Percentiles rank a stretch among this genome's conserved stretches.
phyloP scores from a whole-genome alignment of 192 early-diverging fungal genomes.

The Mortierella alpina region DNA sequence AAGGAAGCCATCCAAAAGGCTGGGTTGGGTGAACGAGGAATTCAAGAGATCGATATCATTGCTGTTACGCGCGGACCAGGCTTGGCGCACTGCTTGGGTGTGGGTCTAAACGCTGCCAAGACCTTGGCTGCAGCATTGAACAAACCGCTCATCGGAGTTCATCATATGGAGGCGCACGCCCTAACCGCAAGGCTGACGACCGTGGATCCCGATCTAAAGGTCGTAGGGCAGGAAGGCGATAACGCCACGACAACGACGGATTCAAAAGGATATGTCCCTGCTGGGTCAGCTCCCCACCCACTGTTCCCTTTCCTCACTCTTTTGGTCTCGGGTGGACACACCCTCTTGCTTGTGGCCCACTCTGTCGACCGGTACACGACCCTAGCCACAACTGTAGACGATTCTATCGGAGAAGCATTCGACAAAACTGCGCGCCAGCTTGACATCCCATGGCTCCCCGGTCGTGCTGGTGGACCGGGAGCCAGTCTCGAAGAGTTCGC shows the following conservation, averaged over 20 bases:
- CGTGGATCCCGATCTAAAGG: conserved; percentile 7
- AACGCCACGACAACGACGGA: too few relatives aligned
- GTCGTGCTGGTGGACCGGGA: conserved; percentile 75
- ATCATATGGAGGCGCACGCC: conserved; percentile 90
- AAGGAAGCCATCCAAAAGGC: conserved; percentile 68
- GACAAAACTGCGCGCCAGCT: conserved; percentile 82
- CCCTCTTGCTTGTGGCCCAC: conserved; percentile 68
- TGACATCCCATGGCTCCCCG: conserved; percentile 68
- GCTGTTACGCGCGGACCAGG: conserved; percentile 86
- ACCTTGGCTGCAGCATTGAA: conserved; percentile 73
- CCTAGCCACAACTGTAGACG: conserved; percentile 77
- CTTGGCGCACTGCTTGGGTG: conserved; percentile 72
- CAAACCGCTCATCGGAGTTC: conserved; percentile 80
- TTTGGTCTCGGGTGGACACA: conserved; percentile 84
- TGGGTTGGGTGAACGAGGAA: conserved; percentile 44
- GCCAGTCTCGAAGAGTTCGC: conserved; percentile 76
- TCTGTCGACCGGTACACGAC: conserved; percentile 68
- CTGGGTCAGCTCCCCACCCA: conserved; percentile 44
- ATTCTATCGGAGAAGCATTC: conserved; percentile 83
- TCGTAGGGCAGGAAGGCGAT: background rate
- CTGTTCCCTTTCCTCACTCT: conserved; percentile 77
- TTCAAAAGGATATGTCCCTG: background rate
- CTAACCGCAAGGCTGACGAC: conserved; percentile 76
- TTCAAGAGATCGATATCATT: conserved; percentile 72
- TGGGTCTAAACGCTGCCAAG: conserved; percentile 78